A percentile compares a stretch with the other conserved stretches of the same genome.
Conservation (phyloP, 148 eudicot species). For the Silene conica region DNA sequence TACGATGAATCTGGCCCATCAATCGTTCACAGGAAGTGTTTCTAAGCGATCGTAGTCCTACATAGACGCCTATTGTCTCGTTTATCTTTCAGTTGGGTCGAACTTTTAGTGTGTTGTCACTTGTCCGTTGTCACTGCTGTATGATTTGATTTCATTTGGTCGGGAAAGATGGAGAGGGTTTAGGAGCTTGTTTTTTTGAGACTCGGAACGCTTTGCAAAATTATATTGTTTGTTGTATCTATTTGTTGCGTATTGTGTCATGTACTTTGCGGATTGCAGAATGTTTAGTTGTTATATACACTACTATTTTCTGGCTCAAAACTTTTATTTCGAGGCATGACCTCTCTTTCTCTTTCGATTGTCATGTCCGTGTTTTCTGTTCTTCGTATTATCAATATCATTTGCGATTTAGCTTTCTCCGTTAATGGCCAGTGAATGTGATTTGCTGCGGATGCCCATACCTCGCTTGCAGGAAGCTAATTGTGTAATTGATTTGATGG, state of each 20-base stretch:
- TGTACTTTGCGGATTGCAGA: background rate
- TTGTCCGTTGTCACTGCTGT: too few relatives aligned
- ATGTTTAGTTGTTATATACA: background rate
- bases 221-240: too few relatives aligned
- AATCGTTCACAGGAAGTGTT: slow-evolving; percentile 40
- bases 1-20: slow-evolving; percentile 42
- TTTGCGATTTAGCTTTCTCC: too few relatives aligned
- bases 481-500: too few relatives aligned
- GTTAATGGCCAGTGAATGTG: too few relatives aligned
- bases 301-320: background rate
- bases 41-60: slow-evolving; percentile 10
- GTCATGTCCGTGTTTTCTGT: background rate
- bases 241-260: background rate
- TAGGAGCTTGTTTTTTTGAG: too few relatives aligned
- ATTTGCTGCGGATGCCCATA: too few relatives aligned
- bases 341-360: background rate
- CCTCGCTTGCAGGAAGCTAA: too few relatives aligned
- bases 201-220: too few relatives aligned
- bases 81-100: background rate
- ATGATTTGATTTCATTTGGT: too few relatives aligned
- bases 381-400: background rate
- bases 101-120: background rate
- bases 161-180: too few relatives aligned
- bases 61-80: background rate
- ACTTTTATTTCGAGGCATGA: background rate